A percentile compares a stretch with the other conserved stretches of the same genome.
Evolutionary conservation across 129 eudicot genomes (phyloP).

Genomic region (Helianthus annuus): HanXRQr2.0-SUNRISE NC_035444.2:7881605-7882104

Average conservation of each 20-base stretch:
- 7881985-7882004: too few relatives aligned
- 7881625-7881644: constrained; percentile 41
- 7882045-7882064: too few relatives aligned
- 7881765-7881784: background rate
- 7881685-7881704: constrained; percentile 31
- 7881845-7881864: constrained; percentile 9
- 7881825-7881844: background rate
- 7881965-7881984: too few relatives aligned
- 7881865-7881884: constrained; percentile 3
- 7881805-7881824: background rate
- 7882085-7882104: too few relatives aligned
- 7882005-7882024: too few relatives aligned
- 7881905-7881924: too few relatives aligned
- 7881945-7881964: too few relatives aligned
- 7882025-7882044: too few relatives aligned
- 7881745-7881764: background rate
- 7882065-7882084: too few relatives aligned
- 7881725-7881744: constrained; percentile 21
- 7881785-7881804: background rate
- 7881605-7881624: constrained; percentile 54
- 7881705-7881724: constrained; percentile 24
- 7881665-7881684: constrained; percentile 15
- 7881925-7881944: too few relatives aligned
- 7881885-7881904: background rate
- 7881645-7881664: background rate